phyloP scores from a whole-genome alignment of 768 basidiomycete species.

The Cystobasidium onofrii region DNA sequence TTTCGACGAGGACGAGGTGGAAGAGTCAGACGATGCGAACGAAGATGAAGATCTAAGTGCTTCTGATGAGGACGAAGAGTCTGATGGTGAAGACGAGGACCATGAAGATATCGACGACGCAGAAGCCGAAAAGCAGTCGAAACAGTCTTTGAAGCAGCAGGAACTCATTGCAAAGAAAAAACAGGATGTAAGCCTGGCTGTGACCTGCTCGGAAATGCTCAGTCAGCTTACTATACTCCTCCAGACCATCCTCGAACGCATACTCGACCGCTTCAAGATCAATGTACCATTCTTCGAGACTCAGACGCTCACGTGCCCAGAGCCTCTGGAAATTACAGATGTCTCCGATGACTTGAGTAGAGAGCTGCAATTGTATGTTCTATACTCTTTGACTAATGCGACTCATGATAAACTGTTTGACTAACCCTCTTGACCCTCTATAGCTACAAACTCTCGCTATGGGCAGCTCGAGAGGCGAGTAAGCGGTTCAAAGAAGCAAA shows the following conservation, averaged over 20 bases:
- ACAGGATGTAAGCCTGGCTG: constrained; percentile 16
- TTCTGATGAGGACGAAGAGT: constrained; percentile 38
- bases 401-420: background rate
- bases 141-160: constrained; percentile 14
- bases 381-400: background rate
- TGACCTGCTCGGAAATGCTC: background rate
- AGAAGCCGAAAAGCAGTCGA: constrained; percentile 56
- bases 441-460: constrained; percentile 93
- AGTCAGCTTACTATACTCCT: background rate
- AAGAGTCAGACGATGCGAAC: constrained; percentile 24
- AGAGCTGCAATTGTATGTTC: constrained; percentile 83
- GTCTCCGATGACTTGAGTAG: constrained; percentile 83
- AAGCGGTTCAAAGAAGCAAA: constrained; percentile 49
- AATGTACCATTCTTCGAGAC: constrained; percentile 53
- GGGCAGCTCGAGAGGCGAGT: constrained; percentile 69
- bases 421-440: background rate
- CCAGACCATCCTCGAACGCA: constrained; percentile 69
- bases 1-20: constrained; percentile 22
- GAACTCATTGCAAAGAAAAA: constrained; percentile 35
- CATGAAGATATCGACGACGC: constrained; percentile 56
- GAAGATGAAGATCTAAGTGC: constrained; percentile 45
- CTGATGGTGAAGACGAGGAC: constrained; percentile 40
- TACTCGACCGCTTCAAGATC: constrained; percentile 56
- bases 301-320: constrained; percentile 61
- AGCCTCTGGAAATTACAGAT: constrained; percentile 60